Evolutionary conservation across 352 stramenopile genomes (phyloP).

Genomic region (Plasmopara muralis): DNA sequence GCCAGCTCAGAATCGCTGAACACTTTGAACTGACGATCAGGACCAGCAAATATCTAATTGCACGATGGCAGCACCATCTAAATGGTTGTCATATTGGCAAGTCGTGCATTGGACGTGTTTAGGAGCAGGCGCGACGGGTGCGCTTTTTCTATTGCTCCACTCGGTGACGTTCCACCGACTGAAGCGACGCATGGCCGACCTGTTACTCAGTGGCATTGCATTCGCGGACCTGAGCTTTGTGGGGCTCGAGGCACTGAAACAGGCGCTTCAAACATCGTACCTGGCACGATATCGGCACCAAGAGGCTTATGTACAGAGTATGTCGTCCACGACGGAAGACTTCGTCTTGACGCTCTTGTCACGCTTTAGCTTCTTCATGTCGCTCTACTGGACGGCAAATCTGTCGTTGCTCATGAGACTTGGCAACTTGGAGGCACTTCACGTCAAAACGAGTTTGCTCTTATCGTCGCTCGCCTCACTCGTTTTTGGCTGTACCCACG

Average conservation of each 20-base stretch:
- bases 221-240: conserved; percentile 50
- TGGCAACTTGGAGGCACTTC: conserved; percentile 45
- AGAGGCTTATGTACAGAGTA: conserved; percentile 1
- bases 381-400: conserved; percentile 62
- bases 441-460: conserved; percentile 39
- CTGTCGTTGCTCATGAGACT: conserved; percentile 66
- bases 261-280: conserved; percentile 40
- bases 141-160: conserved; percentile 58
- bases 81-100: conserved; percentile 40
- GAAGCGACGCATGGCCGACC: conserved; percentile 62
- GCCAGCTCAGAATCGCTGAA: neutral
- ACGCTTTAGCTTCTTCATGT: conserved; percentile 70
- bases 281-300: conserved; percentile 28
- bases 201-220: conserved; percentile 60
- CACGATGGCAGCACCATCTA: conserved; percentile 4
- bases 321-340: conserved; percentile 5
- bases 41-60: neutral
- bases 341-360: conserved; percentile 36
- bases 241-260: conserved; percentile 40
- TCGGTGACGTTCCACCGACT: conserved; percentile 49
- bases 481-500: conserved; percentile 52
- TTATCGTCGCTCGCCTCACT: conserved; percentile 39
- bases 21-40: conserved; percentile 7
- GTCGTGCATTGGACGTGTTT: conserved; percentile 50
- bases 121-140: conserved; percentile 21